Evolutionary conservation across 2,329 filamentous ascomycete genomes (phyloP), one percentile per base, ranked within the genome.

Genomic region (Aspergillus aculeatinus): DNA sequence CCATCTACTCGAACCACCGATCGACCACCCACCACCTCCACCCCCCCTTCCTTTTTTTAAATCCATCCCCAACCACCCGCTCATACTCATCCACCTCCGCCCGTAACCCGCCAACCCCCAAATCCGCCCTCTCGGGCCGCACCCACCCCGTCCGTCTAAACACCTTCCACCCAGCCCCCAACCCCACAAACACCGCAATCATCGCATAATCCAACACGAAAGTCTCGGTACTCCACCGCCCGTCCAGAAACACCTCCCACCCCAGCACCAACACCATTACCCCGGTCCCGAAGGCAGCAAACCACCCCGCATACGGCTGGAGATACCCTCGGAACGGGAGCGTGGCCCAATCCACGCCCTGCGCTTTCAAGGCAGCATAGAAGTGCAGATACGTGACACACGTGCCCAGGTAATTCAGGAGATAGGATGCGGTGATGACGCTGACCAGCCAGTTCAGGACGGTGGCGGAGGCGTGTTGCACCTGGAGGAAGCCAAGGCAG

Each of bases 161-260:
- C 1, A 89, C 29, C 75, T 92, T 92, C 86, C 88, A 92, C 6
- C 83, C 83, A 1, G 87, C 27, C 70, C 84, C 91, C 3, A 91
- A 76, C 0, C 86, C 68, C 0, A 87, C 87, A 70, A 89, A 91
- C 6, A 90, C 76, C 5, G 83, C 83, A 51, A 92, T 82, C 67
- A 80, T 53, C 79, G 85, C 84, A 72, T 92, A 92, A 76, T 84
- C 87, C 70, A 90, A 89, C 27, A 92, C 75, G 70, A 92, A 93
- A 14, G 82, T 83, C 6, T 85, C 81, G 0, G 86, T 71, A 59
- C 84, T 81, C 89, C 88, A 92, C 2, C 81, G 77, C 4, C 79
- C 80, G 0, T 86, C 83, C 49, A 92, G 70, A 66, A 92, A 93
- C 0, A 92, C 86, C 0, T 86, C 82, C 62, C 91, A 93, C 0